Conservation (phyloP, 129 eudicot genomes). For the Helichrysum umbraculigerum region DNA sequence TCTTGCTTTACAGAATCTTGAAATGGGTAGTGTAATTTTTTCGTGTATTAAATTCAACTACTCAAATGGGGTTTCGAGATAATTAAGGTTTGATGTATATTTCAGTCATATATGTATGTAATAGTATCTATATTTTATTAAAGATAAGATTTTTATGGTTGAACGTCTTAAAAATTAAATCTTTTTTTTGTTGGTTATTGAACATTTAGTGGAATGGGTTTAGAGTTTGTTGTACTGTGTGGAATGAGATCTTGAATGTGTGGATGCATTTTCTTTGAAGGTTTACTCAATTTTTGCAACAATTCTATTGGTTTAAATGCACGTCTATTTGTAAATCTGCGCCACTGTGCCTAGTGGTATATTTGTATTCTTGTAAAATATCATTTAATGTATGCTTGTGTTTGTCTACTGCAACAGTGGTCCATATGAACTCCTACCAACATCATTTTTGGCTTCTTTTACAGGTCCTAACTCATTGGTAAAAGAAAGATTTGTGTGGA, state of each 20-base stretch:
- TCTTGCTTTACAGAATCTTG: slow-evolving; percentile 1
- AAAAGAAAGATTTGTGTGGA: slow-evolving; percentile 31
- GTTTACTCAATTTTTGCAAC: slow-evolving; percentile 32
- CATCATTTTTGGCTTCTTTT: slow-evolving; percentile 36
- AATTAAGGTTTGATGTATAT: slow-evolving; percentile 17
- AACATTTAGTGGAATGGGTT: background rate
- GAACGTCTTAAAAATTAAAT: background rate
- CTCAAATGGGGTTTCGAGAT: slow-evolving; percentile 27
- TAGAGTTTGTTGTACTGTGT: background rate
- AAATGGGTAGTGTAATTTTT: background rate
- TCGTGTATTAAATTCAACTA: background rate
- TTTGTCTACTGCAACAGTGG: slow-evolving; percentile 35
- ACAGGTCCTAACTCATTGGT: slow-evolving; percentile 40
- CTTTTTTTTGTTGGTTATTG: slow-evolving; percentile 9
- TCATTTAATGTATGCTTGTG: slow-evolving; percentile 34
- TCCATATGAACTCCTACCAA: slow-evolving; percentile 36
- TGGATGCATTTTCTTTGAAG: slow-evolving; percentile 16
- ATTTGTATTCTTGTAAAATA: slow-evolving; percentile 14
- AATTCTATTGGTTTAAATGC: slow-evolving; percentile 46
- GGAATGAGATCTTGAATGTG: background rate
- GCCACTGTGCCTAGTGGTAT: slow-evolving; percentile 33
- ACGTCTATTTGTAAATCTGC: slow-evolving; percentile 32
- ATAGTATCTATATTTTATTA: background rate
- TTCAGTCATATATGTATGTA: slow-evolving; percentile 1
- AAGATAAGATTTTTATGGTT: slow-evolving; percentile 14